phyloP scores from a whole-genome alignment of 176 grass and related monocot genomes.

The Zoysia japonica region DNA sequence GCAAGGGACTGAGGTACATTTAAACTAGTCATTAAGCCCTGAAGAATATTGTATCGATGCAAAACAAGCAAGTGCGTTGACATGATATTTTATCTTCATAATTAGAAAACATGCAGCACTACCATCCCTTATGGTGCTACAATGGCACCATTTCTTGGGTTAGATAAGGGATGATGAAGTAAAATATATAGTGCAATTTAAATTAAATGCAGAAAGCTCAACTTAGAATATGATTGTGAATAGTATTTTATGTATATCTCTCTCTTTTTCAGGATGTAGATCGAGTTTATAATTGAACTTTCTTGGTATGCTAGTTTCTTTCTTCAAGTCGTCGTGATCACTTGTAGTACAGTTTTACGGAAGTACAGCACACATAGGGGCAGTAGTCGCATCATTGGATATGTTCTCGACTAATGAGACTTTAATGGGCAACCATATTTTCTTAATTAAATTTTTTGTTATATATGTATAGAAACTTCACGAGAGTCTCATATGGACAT shows the following conservation, averaged over 20 bases:
- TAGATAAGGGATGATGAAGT: neutral
- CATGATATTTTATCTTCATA: neutral
- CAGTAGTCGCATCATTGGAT: neutral
- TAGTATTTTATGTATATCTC: neutral
- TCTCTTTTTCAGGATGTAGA: neutral
- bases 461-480: slow-evolving; percentile 2
- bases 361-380: neutral
- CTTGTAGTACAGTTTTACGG: neutral
- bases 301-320: neutral
- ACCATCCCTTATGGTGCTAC: neutral
- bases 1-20: slow-evolving; percentile 78
- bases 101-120: neutral
- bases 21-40: slow-evolving; percentile 46
- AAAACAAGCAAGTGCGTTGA: slow-evolving; percentile 35
- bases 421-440: neutral
- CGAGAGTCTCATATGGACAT: slow-evolving; percentile 3
- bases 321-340: neutral
- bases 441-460: neutral
- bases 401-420: neutral
- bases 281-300: neutral
- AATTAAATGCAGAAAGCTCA: neutral
- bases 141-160: neutral
- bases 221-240: neutral
- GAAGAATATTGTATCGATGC: slow-evolving; percentile 35
- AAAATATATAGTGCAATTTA: neutral